Base-by-base conservation (phyloP, 1,284 basidiomycete species). In the Sporisorium sorghi region DNA sequence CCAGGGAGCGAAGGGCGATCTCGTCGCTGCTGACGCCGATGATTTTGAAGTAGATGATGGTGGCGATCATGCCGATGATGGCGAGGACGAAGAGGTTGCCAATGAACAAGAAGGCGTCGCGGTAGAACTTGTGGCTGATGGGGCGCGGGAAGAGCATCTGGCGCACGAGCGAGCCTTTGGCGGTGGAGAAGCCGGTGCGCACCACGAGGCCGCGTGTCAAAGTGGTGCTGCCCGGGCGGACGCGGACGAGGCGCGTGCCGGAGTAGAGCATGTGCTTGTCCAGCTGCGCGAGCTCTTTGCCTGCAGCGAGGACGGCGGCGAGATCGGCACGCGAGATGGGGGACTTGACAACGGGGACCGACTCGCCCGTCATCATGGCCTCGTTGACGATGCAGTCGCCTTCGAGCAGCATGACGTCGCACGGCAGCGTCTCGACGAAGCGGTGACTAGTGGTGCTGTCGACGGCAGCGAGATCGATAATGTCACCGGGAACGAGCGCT, bases 341-440 rank as follows among this genome's bases (percentile, higher is more conserved):
- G 0, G 56, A 23, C 47, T 77, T 77, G 48, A 58, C 49, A 0
- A 76, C 68, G 5, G 75, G 75, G 1, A 76, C 68, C 14, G 67
- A 61, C 49, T 77, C 75, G n/a, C 75, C 75, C 6, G 75, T 76
- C 19, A 77, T 57, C 75, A 77, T 77, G 15, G 67, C 44, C 42
- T 77, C 75, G 60, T 68, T 67, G 23, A 66, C 67, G 44, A 77
- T 71, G 40, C 59, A 66, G 26, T 69, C 73, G 52, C 73, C 65
- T 55, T 71, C 61, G 21, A 77, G 51, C 24, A 77, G 48, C 4
- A 76, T 42, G 10, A 59, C 14, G 43, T 77, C 74, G 57, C 67
- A 71, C 8, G 74, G 67, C 3, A 77, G 56, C 14, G 54, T 58
- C 30, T 58, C 60, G 33, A 77, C 23, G 33, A 72, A 55, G 6